A percentile compares a stretch with the other conserved stretches of the same genome.
These are phyloP conservation scores for Malassezia nana DNA, from an alignment of 1,284 basidiomycete genomes.

Conservation along the genomic window DNA sequence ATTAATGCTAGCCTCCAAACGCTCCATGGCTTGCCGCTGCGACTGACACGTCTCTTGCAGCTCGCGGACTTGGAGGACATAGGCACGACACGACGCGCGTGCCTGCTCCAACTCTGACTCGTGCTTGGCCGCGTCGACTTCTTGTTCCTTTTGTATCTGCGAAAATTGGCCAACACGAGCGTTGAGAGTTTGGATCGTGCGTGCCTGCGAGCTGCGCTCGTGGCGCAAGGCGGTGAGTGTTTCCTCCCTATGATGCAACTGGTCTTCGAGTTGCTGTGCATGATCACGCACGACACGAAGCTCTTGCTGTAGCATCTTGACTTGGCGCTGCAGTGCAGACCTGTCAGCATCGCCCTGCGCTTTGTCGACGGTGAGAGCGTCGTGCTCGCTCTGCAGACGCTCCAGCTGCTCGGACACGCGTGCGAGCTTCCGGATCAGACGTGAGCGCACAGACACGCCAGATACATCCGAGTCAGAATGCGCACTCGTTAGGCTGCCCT, in stretches of 20 bases:
- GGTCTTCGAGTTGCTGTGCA: not conserved
- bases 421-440: constrained; percentile 9
- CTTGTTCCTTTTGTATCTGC: not conserved
- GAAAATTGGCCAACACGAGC: not conserved
- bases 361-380: constrained; percentile 7
- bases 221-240: not conserved
- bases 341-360: constrained; percentile 42
- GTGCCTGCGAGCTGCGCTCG: not conserved
- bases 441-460: not conserved
- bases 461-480: constrained; percentile 1
- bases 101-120: not conserved
- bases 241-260: constrained; percentile 1
- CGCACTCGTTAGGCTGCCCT: not conserved
- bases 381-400: constrained; percentile 10
- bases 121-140: not conserved
- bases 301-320: not conserved
- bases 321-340: constrained; percentile 1
- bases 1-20: constrained; percentile 3
- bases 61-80: not conserved
- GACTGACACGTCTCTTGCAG: constrained; percentile 6
- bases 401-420: constrained; percentile 7
- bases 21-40: constrained; percentile 10
- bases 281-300: not conserved
- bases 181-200: not conserved
- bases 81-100: not conserved